Evolutionary conservation across 2,329 filamentous ascomycete genomes (phyloP).

Genomic region (Didymella pomorum): DNA sequence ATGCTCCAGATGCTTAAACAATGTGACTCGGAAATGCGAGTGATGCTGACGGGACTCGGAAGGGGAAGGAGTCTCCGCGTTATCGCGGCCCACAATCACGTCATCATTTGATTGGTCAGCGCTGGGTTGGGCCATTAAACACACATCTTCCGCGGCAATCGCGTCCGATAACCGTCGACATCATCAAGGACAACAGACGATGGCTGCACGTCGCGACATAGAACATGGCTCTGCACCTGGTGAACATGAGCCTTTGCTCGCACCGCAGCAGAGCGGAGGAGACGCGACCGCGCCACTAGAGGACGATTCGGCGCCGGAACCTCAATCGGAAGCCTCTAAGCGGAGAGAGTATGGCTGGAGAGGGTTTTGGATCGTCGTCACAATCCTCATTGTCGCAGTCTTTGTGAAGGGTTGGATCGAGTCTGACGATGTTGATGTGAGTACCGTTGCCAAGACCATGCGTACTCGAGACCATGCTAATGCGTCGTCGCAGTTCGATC

Average conservation of each 20-base stretch:
- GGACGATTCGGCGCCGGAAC: conserved; percentile 21
- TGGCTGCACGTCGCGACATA: conserved; percentile 25
- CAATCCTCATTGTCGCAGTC: conserved; percentile 25
- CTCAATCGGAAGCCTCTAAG: conserved; percentile 22
- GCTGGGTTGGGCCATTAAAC: background rate
- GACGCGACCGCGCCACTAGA: conserved; percentile 5
- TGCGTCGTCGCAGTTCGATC: conserved; percentile 29
- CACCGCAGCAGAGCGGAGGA: conserved; percentile 12
- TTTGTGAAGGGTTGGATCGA: conserved; percentile 43
- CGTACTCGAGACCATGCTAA: background rate
- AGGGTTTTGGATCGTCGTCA: conserved; percentile 22
- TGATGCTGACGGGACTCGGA: background rate
- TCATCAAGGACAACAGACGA: conserved; percentile 7
- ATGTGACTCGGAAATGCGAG: background rate
- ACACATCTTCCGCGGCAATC: background rate
- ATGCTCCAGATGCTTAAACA: background rate
- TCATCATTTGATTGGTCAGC: conserved; percentile 23
- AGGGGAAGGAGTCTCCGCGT: conserved; percentile 5
- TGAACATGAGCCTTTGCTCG: conserved; percentile 37
- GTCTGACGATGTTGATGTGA: conserved; percentile 38
- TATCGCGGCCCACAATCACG: conserved; percentile 19
- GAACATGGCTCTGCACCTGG: conserved; percentile 17
- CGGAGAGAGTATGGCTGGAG: conserved; percentile 34
- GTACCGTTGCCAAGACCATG: conserved; percentile 2
- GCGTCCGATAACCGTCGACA: background rate